Conservation (phyloP, 148 eudicot species). For the Nepenthes gracilis region DNA sequence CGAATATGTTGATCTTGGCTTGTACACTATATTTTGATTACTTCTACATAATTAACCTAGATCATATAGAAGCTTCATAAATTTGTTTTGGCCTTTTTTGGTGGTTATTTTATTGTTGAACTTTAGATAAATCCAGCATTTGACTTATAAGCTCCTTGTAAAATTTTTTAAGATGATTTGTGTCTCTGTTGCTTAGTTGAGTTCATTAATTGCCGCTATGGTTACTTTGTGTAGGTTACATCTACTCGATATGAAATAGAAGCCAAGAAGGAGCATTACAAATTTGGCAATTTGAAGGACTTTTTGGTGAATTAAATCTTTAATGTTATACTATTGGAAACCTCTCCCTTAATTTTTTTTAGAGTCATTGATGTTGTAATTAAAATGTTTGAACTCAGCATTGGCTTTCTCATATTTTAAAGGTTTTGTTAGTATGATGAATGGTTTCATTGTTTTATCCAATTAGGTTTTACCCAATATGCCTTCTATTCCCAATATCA, state of each 20-base stretch:
- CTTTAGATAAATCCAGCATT: no score
- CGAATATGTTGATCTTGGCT: no score
- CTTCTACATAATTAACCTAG: no score
- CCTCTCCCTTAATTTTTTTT: background rate
- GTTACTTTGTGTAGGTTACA: slow-evolving; percentile 48
- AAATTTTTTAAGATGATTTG: no score
- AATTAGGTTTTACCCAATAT: slow-evolving; percentile 88
- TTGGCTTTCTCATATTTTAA: background rate
- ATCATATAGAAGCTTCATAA: no score
- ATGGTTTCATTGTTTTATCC: background rate
- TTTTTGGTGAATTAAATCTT: slow-evolving; percentile 45
- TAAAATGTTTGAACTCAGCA: background rate
- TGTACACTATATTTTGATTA: no score
- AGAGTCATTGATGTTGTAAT: background rate
- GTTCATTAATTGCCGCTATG: background rate
- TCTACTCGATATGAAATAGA: slow-evolving; percentile 72
- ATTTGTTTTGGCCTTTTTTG: no score
- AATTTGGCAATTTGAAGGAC: slow-evolving; percentile 56
- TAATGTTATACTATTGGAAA: background rate
- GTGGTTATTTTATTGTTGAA: no score
- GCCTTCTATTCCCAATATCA: slow-evolving; percentile 84
- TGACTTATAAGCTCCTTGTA: no score
- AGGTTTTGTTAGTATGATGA: background rate
- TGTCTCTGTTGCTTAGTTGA: background rate
- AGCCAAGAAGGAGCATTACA: slow-evolving; percentile 91